These are phyloP conservation scores for Yarrowia galli DNA, from an alignment of 1,139 yeast genomes.

Conservation along the genomic window DNA sequence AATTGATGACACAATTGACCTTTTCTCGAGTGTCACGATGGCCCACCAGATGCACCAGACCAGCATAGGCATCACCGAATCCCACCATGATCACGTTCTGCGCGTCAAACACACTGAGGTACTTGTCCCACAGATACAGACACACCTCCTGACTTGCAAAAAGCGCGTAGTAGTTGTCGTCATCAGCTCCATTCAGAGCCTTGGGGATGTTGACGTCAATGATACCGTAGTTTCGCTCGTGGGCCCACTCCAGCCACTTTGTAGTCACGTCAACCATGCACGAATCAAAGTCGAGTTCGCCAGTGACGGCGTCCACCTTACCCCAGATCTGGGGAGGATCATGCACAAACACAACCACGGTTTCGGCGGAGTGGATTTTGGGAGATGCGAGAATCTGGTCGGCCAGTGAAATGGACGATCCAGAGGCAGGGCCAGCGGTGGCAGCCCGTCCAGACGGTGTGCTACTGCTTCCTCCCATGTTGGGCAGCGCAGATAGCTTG, in stretches of 20 bases:
- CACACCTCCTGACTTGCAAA: constrained; percentile 69
- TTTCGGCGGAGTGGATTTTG: constrained; percentile 67
- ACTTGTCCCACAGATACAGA: constrained; percentile 89
- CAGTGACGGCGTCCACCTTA: constrained; percentile 77
- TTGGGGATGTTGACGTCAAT: constrained; percentile 83
- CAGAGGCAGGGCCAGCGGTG: constrained; percentile 36
- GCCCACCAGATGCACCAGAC: constrained; percentile 85
- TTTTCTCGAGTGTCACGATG: constrained; percentile 73
- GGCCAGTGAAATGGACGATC: constrained; percentile 59
- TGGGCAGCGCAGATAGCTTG: constrained; percentile 73
- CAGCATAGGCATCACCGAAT: constrained; percentile 87
- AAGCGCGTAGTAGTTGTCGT: constrained; percentile 42
- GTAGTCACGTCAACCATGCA: constrained; percentile 67
- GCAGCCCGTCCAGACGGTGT: constrained; percentile 43
- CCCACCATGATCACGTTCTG: constrained; percentile 82
- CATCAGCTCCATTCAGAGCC: constrained; percentile 42
- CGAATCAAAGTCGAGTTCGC: constrained; percentile 77
- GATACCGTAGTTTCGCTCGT: constrained; percentile 69
- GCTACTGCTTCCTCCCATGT: constrained; percentile 55
- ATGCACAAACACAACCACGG: constrained; percentile 75
- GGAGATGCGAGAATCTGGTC: constrained; percentile 82
- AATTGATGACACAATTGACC: constrained; percentile 77
- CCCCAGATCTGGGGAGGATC: constrained; percentile 97
- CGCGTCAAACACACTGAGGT: constrained; percentile 75
- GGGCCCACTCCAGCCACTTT: constrained; percentile 66